A percentile compares a stretch with the other conserved stretches of the same genome.
Evolutionary conservation across 2,329 filamentous ascomycete species (phyloP).

Genomic region (Colletotrichum destructivum): DNA sequence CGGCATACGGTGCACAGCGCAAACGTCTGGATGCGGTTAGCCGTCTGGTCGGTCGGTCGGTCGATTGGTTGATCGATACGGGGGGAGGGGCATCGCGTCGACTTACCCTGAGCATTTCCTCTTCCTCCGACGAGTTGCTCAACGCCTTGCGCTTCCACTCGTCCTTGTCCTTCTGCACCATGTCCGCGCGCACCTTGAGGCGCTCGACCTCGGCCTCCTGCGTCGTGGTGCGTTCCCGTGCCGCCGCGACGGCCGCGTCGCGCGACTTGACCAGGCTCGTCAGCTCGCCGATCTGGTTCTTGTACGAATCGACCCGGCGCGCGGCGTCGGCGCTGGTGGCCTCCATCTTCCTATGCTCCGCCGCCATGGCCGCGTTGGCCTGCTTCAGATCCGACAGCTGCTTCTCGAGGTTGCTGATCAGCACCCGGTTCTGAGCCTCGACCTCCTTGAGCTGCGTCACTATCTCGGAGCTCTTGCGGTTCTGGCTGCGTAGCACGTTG

Average conservation of each 20-base stretch:
- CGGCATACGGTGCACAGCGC: constrained; percentile 91
- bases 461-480: constrained; percentile 92
- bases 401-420: constrained; percentile 91
- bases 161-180: constrained; percentile 86
- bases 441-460: constrained; percentile 94
- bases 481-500: constrained; percentile 83
- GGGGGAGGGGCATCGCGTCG: neutral
- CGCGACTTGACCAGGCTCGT: constrained; percentile 82
- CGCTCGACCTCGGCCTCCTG: constrained; percentile 85
- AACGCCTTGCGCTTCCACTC: constrained; percentile 87
- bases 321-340: constrained; percentile 78
- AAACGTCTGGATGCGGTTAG: constrained; percentile 54
- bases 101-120: constrained; percentile 89
- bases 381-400: constrained; percentile 88
- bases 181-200: constrained; percentile 82
- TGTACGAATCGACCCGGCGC: constrained; percentile 79
- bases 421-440: constrained; percentile 81
- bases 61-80: too few relatives aligned
- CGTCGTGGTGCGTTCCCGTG: constrained; percentile 71
- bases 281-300: constrained; percentile 83
- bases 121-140: constrained; percentile 85
- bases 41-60: neutral
- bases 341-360: constrained; percentile 84
- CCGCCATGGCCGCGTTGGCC: constrained; percentile 77
- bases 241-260: constrained; percentile 71